Evolutionary conservation across 495 filamentous ascomycete genomes (phyloP), one percentile per base, ranked within the genome.

Genomic region (Xanthoparmelia taractica): DNA sequence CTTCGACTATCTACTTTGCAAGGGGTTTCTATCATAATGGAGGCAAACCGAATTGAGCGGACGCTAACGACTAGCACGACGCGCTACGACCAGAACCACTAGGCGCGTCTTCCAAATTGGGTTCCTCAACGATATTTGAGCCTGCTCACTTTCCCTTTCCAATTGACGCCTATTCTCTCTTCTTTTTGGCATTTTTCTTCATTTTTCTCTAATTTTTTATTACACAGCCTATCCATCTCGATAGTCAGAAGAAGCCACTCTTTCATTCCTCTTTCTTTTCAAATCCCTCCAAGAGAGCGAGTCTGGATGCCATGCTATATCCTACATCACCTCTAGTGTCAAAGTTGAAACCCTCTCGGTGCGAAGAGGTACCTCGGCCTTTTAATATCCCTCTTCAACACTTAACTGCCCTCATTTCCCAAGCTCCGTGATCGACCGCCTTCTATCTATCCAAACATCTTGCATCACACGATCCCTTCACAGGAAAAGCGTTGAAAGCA

Each of bases 31-130:
- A n/a, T n/a, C 2, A 2, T 15, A n/a, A 15, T 4, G 25, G 48
- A 52, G 48, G 48, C 48, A 52, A 52, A 52, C 48, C 48, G 25
- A 13, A 52, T 52, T 18, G 48, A 52, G 48, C 5, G 13, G 12
- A 37, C 59, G 31, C 25, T 61, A 61, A 54, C 29, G 50, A 29
- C 2, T 17, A 50, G 59, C 25, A 17, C 25, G 36, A 37, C 47
- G 18, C 33, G 59, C n/a, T 38, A 27, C 23, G 18, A 23, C 4
- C 45, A 25, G 38, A 6, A 8, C 38, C 59, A 54, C 59, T 61
- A 25, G 48, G 13, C 59, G 59, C 59, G 59, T 47, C 59, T 52
- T 52, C 45, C 48, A 54, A 41, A 40, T 61, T 37, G 47, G 41
- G 48, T n/a, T 31, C 7, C 29, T 25, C n/a, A 50, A 50, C 47